Evolutionary conservation across 805 yeast genomes (phyloP).

Genomic region (Starmerella vaccinii): DNA sequence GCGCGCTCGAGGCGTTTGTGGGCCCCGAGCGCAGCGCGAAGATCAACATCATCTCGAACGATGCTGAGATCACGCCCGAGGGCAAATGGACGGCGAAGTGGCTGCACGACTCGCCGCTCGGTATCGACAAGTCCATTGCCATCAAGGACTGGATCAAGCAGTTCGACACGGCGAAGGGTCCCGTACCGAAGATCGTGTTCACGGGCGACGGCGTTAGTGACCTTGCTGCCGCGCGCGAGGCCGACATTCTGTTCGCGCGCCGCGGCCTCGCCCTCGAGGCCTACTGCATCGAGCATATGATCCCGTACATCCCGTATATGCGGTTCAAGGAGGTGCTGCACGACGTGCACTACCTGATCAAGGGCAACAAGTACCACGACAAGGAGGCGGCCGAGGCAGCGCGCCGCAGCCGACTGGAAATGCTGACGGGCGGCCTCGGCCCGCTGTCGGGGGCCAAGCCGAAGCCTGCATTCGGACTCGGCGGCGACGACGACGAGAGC

Average conservation of each 20-base stretch:
- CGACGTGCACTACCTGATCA: conserved; percentile 29
- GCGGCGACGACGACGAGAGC: conserved; percentile 15
- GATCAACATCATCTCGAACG: conserved; percentile 36
- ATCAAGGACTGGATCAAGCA: conserved; percentile 32
- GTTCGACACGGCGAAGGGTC: conserved; percentile 17
- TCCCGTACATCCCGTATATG: conserved; percentile 36
- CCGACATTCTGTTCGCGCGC: conserved; percentile 38
- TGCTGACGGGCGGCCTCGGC: conserved; percentile 25
- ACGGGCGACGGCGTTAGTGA: conserved; percentile 51
- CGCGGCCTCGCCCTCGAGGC: conserved; percentile 35
- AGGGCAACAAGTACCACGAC: conserved; percentile 27
- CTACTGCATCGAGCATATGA: conserved; percentile 34
- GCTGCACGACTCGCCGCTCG: conserved; percentile 37
- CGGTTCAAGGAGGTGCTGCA: conserved; percentile 35
- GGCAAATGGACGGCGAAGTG: conserved; percentile 36
- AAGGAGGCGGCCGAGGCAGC: conserved; percentile 21
- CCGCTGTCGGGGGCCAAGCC: conserved; percentile 20
- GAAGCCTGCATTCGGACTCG: conserved; percentile 18
- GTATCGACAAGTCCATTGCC: conserved; percentile 38
- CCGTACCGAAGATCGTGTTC: conserved; percentile 41
- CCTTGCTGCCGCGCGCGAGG: conserved; percentile 37
- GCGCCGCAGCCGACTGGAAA: conserved; percentile 19
- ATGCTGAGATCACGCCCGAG: conserved; percentile 32
- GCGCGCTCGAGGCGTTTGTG: conserved; percentile 35
- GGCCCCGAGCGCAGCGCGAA: conserved; percentile 32